Conservation (phyloP, 129 eudicot species). For the Cynara cardunculus region DNA sequence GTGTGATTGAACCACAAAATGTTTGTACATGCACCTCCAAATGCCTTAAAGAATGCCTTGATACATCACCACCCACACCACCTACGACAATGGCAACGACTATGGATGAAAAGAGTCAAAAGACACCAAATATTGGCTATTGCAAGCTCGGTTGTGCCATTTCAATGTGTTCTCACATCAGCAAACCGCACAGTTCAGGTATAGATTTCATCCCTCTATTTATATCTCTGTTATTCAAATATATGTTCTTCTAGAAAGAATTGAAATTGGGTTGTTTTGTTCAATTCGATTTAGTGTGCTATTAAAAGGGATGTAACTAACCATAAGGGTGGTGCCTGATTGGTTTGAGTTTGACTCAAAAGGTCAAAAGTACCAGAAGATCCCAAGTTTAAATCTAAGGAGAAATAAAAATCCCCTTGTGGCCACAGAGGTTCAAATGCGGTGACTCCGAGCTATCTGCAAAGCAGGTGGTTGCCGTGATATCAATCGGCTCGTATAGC, state of each 20-base stretch:
- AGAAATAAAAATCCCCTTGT: too few relatives aligned
- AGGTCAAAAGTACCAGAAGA: too few relatives aligned
- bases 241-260: not conserved
- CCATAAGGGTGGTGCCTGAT: too few relatives aligned
- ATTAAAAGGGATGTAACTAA: not conserved
- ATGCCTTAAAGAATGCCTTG: slow-evolving; percentile 70
- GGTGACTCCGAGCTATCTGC: too few relatives aligned
- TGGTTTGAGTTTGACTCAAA: too few relatives aligned
- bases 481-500: too few relatives aligned
- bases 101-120: not conserved
- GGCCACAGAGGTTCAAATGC: too few relatives aligned
- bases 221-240: not conserved
- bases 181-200: slow-evolving; percentile 46
- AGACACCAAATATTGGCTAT: slow-evolving; percentile 40
- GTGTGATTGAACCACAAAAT: slow-evolving; percentile 59
- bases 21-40: slow-evolving; percentile 54
- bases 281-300: not conserved
- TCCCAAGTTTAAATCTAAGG: too few relatives aligned
- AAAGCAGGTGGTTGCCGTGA: too few relatives aligned
- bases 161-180: slow-evolving; percentile 52
- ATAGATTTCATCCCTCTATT: slow-evolving; percentile 13
- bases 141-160: slow-evolving; percentile 85
- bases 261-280: not conserved
- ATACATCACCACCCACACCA: slow-evolving; percentile 15
- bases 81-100: not conserved